Evolutionary conservation across 257 asterid species (phyloP).

Genomic region (Scutellaria minor): DNA sequence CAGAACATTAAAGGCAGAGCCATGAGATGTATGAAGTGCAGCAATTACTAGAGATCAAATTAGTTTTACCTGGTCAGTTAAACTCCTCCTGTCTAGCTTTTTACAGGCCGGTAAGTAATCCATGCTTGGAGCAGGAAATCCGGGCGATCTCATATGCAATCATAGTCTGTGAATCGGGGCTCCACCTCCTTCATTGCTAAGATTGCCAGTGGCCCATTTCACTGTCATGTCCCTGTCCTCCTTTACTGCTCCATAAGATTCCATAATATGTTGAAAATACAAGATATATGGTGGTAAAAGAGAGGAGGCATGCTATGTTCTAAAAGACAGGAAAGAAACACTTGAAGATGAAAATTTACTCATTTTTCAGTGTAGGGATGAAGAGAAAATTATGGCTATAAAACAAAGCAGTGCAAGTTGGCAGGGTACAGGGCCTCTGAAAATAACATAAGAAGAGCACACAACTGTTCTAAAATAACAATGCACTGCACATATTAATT

Average conservation of each 20-base stretch:
- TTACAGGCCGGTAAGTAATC: slow-evolving; percentile 21
- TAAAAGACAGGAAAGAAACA: too few species aligned
- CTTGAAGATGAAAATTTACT: too few species aligned
- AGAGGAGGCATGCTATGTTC: too few species aligned
- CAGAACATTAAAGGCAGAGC: slow-evolving; percentile 37
- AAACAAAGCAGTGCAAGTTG: neutral
- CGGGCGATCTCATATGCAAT: slow-evolving; percentile 30
- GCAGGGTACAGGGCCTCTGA: slow-evolving; percentile 31
- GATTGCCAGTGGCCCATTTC: slow-evolving; percentile 33
- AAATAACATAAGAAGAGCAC: slow-evolving; percentile 28
- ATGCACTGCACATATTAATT: slow-evolving; percentile 7
- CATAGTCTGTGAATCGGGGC: slow-evolving; percentile 16
- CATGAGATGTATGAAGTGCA: slow-evolving; percentile 32
- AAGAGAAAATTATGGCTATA: too few species aligned
- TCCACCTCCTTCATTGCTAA: slow-evolving; percentile 41
- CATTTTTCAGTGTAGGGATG: too few species aligned
- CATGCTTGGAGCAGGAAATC: slow-evolving; percentile 34
- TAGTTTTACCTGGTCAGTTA: slow-evolving; percentile 31
- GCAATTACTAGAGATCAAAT: slow-evolving; percentile 5
- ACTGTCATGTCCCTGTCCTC: slow-evolving; percentile 25
- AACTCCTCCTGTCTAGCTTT: neutral
- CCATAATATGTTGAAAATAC: neutral
- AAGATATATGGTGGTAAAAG: neutral
- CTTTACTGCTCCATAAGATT: slow-evolving; percentile 25
- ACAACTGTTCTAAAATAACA: slow-evolving; percentile 28